Evolutionary conservation across 83 land plant species (phyloP).

Genomic region (Picea mariana): DNA sequence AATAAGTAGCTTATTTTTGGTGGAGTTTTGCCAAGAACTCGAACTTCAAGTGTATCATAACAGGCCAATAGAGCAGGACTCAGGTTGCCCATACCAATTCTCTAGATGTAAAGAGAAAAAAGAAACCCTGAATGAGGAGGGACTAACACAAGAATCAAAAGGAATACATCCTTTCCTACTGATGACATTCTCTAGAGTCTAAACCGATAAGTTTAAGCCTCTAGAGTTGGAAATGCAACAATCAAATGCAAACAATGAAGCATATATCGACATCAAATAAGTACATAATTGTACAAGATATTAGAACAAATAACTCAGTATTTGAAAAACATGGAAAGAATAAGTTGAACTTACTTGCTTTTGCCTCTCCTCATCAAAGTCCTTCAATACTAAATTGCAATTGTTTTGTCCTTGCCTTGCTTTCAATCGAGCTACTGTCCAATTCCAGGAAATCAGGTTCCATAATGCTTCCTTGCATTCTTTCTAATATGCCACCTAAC

Average conservation of each 20-base stretch:
- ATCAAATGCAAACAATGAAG: neutral
- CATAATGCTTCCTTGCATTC: too few species aligned
- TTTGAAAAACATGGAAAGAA: neutral
- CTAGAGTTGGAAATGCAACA: neutral
- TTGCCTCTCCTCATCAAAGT: neutral
- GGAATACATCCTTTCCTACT: too few species aligned
- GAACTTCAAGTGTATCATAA: too few species aligned
- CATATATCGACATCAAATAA: neutral
- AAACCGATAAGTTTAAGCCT: neutral
- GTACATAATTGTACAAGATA: neutral
- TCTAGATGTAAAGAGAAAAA: too few species aligned
- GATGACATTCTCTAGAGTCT: neutral
- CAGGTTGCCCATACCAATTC: too few species aligned
- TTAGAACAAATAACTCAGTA: neutral
- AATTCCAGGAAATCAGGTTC: too few species aligned
- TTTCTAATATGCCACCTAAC: too few species aligned
- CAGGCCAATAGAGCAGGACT: too few species aligned
- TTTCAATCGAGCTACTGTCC: neutral
- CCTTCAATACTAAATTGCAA: neutral
- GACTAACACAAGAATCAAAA: too few species aligned
- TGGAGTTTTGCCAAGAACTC: too few species aligned
- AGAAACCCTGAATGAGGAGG: too few species aligned
- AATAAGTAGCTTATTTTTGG: too few species aligned
- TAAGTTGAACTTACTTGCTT: neutral
- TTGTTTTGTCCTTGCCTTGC: neutral